Evolutionary conservation across 2,329 filamentous ascomycete genomes (phyloP).

Genomic region (Colletotrichum orbiculare): DNA sequence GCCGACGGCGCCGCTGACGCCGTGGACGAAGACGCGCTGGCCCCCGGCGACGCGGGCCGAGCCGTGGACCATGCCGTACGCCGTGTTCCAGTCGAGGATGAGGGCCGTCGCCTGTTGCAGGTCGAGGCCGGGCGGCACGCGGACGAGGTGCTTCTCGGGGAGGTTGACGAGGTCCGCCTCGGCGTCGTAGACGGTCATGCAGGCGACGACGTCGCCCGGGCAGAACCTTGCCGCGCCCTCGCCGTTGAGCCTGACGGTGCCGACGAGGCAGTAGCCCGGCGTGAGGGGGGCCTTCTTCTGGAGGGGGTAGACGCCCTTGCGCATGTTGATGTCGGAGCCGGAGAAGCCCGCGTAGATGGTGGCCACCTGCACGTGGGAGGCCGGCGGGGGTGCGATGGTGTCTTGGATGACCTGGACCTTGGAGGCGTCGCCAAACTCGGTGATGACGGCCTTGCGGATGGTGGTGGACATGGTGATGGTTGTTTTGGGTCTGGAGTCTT

Average conservation of each 20-base stretch:
- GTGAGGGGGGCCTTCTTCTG: conserved; percentile 58
- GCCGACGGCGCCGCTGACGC: conserved; percentile 61
- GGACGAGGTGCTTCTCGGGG: conserved; percentile 57
- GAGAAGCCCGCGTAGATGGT: conserved; percentile 60
- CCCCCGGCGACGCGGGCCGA: conserved; percentile 53
- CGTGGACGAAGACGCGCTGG: conserved; percentile 61
- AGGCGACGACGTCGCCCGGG: conserved; percentile 48
- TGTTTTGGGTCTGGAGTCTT: not conserved
- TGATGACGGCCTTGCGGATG: conserved; percentile 58
- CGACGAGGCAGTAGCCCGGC: conserved; percentile 60
- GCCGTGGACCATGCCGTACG: conserved; percentile 50
- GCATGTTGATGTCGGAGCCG: conserved; percentile 62
- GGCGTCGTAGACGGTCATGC: conserved; percentile 53
- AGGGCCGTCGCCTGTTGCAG: conserved; percentile 54
- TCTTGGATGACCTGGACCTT: conserved; percentile 48
- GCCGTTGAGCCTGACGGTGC: conserved; percentile 53
- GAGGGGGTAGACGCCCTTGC: conserved; percentile 57
- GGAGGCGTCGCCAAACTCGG: conserved; percentile 53
- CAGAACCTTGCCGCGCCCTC: conserved; percentile 45
- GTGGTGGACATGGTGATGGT: conserved; percentile 34
- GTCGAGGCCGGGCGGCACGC: conserved; percentile 54
- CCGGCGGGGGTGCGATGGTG: conserved; percentile 51
- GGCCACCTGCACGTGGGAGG: conserved; percentile 58
- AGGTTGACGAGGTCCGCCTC: conserved; percentile 59
- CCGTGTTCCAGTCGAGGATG: conserved; percentile 58